Percentiles rank a stretch among this genome's conserved stretches.
These are phyloP conservation scores for Claviceps africana DNA, from an alignment of 2,329 filamentous ascomycete species.

Conservation along the genomic window DNA sequence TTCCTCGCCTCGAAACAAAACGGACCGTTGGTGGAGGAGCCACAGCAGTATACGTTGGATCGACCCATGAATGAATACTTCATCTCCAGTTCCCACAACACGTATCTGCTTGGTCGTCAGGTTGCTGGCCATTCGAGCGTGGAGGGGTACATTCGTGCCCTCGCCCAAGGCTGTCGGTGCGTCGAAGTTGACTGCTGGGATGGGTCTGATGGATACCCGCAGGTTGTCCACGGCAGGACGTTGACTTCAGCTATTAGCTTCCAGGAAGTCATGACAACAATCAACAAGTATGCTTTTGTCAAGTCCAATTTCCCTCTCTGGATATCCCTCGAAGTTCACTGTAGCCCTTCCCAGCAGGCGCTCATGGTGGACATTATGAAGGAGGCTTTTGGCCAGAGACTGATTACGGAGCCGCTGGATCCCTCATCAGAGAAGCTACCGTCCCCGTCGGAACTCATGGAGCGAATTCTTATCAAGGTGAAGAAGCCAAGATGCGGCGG, in stretches of 20 bases:
- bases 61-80: slow-evolving; percentile 92
- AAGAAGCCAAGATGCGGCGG: slow-evolving; percentile 51
- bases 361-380: slow-evolving; percentile 85
- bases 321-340: slow-evolving; percentile 92
- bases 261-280: slow-evolving; percentile 78
- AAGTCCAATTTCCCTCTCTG: slow-evolving; percentile 81
- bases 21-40: slow-evolving; percentile 46
- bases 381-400: slow-evolving; percentile 63
- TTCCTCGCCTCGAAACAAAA: slow-evolving; percentile 67
- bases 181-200: slow-evolving; percentile 99
- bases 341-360: slow-evolving; percentile 66
- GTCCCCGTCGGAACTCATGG: slow-evolving; percentile 71
- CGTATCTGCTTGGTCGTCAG: slow-evolving; percentile 84
- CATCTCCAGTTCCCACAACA: slow-evolving; percentile 97
- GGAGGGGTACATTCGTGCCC: slow-evolving; percentile 82
- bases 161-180: slow-evolving; percentile 82
- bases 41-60: slow-evolving; percentile 52
- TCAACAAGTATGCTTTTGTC: slow-evolving; percentile 87
- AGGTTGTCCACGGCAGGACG: slow-evolving; percentile 83
- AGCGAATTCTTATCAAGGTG: slow-evolving; percentile 83
- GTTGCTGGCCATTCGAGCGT: slow-evolving; percentile 82
- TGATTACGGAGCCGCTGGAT: slow-evolving; percentile 64
- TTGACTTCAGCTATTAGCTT: slow-evolving; percentile 83
- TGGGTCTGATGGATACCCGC: slow-evolving; percentile 70
- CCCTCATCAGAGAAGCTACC: slow-evolving; percentile 56